phyloP scores from a whole-genome alignment of 108 stramenopile species.

The Schizochytrium sp. region DNA sequence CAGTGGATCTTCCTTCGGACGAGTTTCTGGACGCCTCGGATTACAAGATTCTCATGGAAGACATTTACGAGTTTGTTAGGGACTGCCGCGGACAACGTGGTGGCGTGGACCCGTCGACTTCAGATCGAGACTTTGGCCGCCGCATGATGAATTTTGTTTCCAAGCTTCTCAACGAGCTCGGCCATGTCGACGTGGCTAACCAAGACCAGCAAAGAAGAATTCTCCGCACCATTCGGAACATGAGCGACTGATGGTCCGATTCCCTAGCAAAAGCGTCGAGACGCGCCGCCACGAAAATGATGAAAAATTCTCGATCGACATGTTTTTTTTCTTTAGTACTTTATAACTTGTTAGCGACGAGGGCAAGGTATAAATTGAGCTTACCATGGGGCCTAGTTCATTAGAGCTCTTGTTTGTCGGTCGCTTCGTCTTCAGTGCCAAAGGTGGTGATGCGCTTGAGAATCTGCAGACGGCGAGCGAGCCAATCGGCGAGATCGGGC shows the following conservation, averaged over 20 bases:
- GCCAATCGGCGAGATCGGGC: background rate
- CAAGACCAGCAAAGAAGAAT: background rate
- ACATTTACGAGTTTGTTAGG: background rate
- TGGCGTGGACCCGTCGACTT: background rate
- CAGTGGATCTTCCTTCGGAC: background rate
- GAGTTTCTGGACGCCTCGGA: background rate
- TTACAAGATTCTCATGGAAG: background rate
- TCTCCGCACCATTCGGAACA: background rate
- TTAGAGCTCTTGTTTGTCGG: background rate
- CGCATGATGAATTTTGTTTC: slow-evolving; percentile 2
- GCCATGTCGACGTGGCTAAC: background rate
- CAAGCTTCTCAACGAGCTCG: slow-evolving; percentile 12
- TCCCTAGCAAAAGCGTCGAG: background rate
- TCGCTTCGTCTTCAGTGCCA: background rate
- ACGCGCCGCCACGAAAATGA: background rate
- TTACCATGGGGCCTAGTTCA: background rate
- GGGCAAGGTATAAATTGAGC: no score
- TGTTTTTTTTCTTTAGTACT: background rate
- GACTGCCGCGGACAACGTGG: background rate
- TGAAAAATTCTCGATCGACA: background rate
- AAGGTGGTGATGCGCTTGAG: background rate
- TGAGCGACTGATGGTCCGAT: background rate
- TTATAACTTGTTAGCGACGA: no score
- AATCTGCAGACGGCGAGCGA: background rate
- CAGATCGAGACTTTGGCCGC: background rate